Evolutionary conservation across 208 protist genomes (phyloP), one percentile per base, ranked within the genome.

Genomic region (Crithidia mellificae): DNA sequence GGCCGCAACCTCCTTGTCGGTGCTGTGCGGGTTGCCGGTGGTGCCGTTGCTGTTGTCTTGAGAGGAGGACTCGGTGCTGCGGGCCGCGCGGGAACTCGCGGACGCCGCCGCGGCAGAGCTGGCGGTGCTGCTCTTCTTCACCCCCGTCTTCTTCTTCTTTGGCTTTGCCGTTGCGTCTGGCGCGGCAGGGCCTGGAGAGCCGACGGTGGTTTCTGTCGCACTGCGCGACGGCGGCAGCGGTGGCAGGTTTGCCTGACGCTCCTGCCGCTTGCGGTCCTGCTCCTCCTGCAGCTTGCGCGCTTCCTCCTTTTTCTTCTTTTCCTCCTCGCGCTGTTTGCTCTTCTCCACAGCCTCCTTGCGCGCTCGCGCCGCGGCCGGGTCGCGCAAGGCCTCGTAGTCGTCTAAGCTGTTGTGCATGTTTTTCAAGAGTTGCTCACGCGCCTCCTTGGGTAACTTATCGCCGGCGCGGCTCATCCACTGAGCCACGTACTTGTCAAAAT

Each of bases 401-500:
- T 80, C 69, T 30, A 94, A 74, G 56, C 61, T 79, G 11, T 56
- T 34, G n/a, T 57, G 72, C 24, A 91, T 81, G 34, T 72, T 78
- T 22, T 68, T 64, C 46, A 91, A 63, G 4, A 94, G 81, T 24
- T 72, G 36, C 39, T 75, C 55, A 29, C 86, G 81, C 6, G 47
- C 72, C n/a, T 68, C 54, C n/a, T 63, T 65, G 6, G 79, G 30
- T 24, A 88, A 44, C 2, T 9, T 43, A 38, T 63, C 69, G 24
- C 64, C 67, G 19, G 80, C 59, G 25, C 56, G 57, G 51, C 61
- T 77, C 43, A 91, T 36, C 83, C 86, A 84, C 49, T 85, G 32
- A 6, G 73, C 76, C 1, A 89, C 83, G 27, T 77, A 53, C 55
- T 90, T 90, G 72, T 91, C 88, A 65, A 94, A 91, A 14, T 62